These are phyloP conservation scores for Herpetomonas samuelpessoai DNA, from an alignment of 208 protist species.

Conservation along the genomic window DNA sequence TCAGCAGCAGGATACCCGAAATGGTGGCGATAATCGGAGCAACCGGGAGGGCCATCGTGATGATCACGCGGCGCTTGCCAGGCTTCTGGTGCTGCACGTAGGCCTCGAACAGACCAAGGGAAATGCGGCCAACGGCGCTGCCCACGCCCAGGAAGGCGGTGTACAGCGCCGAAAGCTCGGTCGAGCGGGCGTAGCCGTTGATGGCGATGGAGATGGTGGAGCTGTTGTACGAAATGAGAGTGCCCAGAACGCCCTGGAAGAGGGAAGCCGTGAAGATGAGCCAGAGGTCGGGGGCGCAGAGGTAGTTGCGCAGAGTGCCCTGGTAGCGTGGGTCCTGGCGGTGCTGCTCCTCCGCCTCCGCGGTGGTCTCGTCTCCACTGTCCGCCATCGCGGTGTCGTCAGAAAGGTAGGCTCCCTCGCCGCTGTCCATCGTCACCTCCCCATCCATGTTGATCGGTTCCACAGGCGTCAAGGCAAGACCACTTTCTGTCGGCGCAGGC, in stretches of 20 bases:
- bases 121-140: constrained; percentile 49
- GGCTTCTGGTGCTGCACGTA: constrained; percentile 55
- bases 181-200: constrained; percentile 37
- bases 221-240: constrained; percentile 62
- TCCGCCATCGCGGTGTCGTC: constrained; percentile 1
- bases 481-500: constrained; percentile 3
- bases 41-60: constrained; percentile 46
- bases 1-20: constrained; percentile 51
- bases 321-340: constrained; percentile 56
- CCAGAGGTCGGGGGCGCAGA: constrained; percentile 41
- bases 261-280: constrained; percentile 51
- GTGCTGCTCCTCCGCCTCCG: constrained; percentile 5
- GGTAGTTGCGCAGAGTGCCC: constrained; percentile 36
- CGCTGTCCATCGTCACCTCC: constrained; percentile 5
- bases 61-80: constrained; percentile 37
- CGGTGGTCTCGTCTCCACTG: neutral
- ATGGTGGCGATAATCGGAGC: constrained; percentile 48
- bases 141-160: constrained; percentile 63
- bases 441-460: neutral
- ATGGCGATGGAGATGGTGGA: constrained; percentile 62
- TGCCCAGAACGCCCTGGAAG: constrained; percentile 46
- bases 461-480: neutral
- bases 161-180: constrained; percentile 46
- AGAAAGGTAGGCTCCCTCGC: neutral
- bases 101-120: constrained; percentile 62